phyloP scores from a whole-genome alignment of 371 early-diverging fungal species.

The Ecytonucleospora hepatopenaei region DNA sequence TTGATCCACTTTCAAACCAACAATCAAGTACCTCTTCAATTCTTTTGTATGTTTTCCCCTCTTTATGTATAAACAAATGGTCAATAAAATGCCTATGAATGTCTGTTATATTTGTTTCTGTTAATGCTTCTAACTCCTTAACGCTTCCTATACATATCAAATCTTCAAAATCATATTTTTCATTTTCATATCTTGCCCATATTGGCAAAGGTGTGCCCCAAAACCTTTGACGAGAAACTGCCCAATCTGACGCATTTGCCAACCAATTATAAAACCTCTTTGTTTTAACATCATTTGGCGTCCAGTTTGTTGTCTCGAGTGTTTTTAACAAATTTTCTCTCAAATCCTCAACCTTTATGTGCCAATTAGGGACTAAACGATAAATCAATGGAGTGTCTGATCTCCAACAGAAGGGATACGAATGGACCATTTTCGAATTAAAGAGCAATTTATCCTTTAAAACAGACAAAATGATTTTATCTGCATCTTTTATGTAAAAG shows the following conservation, averaged over 20 bases:
- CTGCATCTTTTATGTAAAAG: constrained; percentile 86
- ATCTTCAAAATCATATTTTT: constrained; percentile 62
- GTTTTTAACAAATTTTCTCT: constrained; percentile 71
- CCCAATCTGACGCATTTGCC: constrained; percentile 93
- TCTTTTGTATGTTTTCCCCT: constrained; percentile 70
- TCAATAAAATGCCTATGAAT: constrained; percentile 94
- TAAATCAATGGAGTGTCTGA: constrained; percentile 97
- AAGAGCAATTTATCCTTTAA: constrained; percentile 47
- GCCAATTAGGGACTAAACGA: constrained; percentile 94
- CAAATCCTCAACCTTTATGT: constrained; percentile 75
- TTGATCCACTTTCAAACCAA: constrained; percentile 86
- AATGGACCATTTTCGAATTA: constrained; percentile 63
- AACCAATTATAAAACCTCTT: constrained; percentile 98
- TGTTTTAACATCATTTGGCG: constrained; percentile 87
- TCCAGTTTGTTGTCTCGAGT: constrained; percentile 83
- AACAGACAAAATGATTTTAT: constrained; percentile 75
- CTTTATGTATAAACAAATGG: constrained; percentile 73
- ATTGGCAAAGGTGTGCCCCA: constrained; percentile 99
- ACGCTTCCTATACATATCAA: constrained; percentile 78
- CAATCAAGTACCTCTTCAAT: constrained; percentile 98
- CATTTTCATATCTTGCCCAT: constrained; percentile 65
- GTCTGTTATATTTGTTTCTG: constrained; percentile 61
- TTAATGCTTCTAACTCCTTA: constrained; percentile 76
- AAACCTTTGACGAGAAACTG: constrained; percentile 91
- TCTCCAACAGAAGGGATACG: constrained; percentile 88